Conservation (phyloP, 148 eudicot species). For the Vaccinium myrtillus region DNA sequence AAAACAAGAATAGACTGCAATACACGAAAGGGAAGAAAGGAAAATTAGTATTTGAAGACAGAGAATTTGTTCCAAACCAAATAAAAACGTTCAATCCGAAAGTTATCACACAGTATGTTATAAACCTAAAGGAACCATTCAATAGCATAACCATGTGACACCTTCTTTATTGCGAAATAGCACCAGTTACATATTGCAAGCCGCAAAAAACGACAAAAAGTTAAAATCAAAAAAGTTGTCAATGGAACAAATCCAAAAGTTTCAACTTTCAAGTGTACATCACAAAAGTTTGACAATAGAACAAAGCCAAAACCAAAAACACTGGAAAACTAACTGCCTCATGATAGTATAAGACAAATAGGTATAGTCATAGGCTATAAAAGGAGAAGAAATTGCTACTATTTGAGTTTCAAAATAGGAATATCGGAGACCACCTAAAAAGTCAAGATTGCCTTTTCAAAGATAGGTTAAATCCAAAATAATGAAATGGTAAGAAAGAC, state of each 20-base stretch:
- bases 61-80: background rate
- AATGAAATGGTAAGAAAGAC: too few relatives aligned
- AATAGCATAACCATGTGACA: constrained; percentile 4
- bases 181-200: background rate
- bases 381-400: too few relatives aligned
- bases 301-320: background rate
- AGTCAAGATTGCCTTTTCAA: too few relatives aligned
- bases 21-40: constrained; percentile 15
- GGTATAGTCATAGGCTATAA: background rate
- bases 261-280: constrained; percentile 11
- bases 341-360: background rate
- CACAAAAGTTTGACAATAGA: background rate
- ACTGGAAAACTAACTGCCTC: background rate
- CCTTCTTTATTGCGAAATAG: background rate
- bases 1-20: constrained; percentile 89
- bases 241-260: constrained; percentile 2
- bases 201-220: background rate
- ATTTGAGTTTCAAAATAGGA: too few relatives aligned
- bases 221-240: background rate
- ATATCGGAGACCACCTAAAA: too few relatives aligned
- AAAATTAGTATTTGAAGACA: constrained; percentile 21
- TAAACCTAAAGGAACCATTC: background rate
- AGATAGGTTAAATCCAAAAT: too few relatives aligned
- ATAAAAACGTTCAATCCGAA: background rate
- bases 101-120: background rate